phyloP scores from a whole-genome alignment of 1,284 basidiomycete species.

The Cutaneotrichosporon sp. region DNA sequence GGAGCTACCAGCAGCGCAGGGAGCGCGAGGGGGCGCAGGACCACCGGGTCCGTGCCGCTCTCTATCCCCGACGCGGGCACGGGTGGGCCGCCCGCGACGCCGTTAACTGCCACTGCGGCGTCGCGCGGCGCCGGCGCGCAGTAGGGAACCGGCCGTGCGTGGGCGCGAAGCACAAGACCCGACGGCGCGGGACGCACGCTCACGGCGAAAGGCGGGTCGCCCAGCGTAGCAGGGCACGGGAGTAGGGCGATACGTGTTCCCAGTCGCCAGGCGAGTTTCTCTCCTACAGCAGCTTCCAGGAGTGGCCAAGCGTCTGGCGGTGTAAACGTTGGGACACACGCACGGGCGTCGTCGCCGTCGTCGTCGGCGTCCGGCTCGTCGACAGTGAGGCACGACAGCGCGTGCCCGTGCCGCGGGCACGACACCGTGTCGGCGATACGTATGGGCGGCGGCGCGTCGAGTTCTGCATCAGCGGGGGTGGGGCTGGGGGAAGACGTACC shows the following conservation, averaged over 20 bases:
- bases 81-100: neutral
- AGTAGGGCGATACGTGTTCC: conserved; percentile 15
- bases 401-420: conserved; percentile 13
- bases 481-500: neutral
- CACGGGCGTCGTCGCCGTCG: neutral
- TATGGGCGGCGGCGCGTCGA: conserved; percentile 8
- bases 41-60: conserved; percentile 4
- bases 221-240: conserved; percentile 1
- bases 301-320: conserved; percentile 8
- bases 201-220: conserved; percentile 13
- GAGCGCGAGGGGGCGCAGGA: conserved; percentile 22
- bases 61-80: neutral
- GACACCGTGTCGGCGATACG: conserved; percentile 8
- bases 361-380: neutral
- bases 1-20: conserved; percentile 26
- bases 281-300: conserved; percentile 16
- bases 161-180: conserved; percentile 7
- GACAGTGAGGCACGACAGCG: conserved; percentile 8
- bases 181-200: conserved; percentile 9
- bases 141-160: conserved; percentile 1
- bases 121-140: conserved; percentile 8
- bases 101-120: neutral
- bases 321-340: conserved; percentile 8
- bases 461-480: neutral
- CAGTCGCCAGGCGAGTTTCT: conserved; percentile 20